Base-by-base conservation (phyloP, 169 alveolate species). In the Plasmodium inui region DNA sequence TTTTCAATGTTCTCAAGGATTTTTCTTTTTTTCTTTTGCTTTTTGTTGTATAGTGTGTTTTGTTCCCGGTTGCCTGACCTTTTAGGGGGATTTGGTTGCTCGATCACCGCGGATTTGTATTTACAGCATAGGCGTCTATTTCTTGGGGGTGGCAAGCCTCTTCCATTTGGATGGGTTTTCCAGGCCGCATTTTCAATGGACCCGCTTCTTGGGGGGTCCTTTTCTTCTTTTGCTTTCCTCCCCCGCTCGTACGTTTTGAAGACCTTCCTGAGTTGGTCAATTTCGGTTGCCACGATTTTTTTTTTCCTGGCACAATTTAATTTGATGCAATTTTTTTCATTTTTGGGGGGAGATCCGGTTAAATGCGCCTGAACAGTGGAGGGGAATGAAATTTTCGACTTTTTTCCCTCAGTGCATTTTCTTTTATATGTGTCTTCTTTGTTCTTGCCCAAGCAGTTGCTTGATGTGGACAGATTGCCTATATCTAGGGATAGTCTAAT, bases 1-100 rank as follows among this genome's bases (percentile, higher is more conserved):
- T 89, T 89, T 80, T 89, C 32, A 79, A 89, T 89, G 57, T 89
- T 89, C 71, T 89, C 94, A 19, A 22, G 46, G 50, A 89, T 89
- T 89, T 79, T 89, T 74, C 22, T 46, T 79, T 79, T 79, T 39
- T 46, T 32, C 28, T 53, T 30, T 30, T 80, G 55, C 81, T 32
- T 37, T 50, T 46, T 76, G 39, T 76, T 67, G 5, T 1, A 19
- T 19, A n/a, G 1, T 26, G 19, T 71, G 46, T 37, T 14, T 32
- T 30, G 86, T 3, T 76, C 26, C 34, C 1, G 41, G 28, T 84
- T 84, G 44, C 22, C 7, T 84, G 81, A 55, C 37, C 22, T 46
- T 79, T 79, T 73, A 41, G 50, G 19, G 28, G 34, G 4, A n/a
- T 79, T 79, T 76, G 26, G 9, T 3, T 76, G 61, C 9, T 12